Evolutionary conservation across 2,329 filamentous ascomycete species (phyloP), one percentile per base, ranked within the genome.

Genomic region (Neocatenulostroma microsporum): DNA sequence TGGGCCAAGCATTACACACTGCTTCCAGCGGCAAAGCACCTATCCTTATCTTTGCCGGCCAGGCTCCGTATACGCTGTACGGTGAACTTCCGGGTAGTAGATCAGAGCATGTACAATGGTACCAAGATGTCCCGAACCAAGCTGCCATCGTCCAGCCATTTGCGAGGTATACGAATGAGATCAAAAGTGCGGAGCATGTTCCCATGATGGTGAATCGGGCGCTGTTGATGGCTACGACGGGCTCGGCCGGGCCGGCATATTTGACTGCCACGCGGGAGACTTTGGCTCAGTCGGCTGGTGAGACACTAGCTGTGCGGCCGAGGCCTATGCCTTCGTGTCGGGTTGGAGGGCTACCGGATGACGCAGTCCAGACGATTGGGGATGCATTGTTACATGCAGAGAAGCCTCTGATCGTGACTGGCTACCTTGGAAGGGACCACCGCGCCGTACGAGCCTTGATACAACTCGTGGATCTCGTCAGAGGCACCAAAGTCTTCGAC

Each of bases 161-260:
- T 60, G 89, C 84, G 55, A 73, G 84, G 7, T 91, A 88, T 54
- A 63, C 78, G 0, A 82, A 70, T 3, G 84, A 91, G 63, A 77
- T 89, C 56, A 86, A 84, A 63, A 80, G 79, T 1, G 82, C 82
- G 12, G 75, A 76, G 52, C 89, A 89, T 52, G 74, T 89, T 40
- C 88, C 88, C 66, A 82, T 88, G 63, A 80, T 89, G 64, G 81
- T 91, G 38, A 84, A 83, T 53, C 78, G 84, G 0, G 84, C 84
- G 0, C 59, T 91, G 34, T 80, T 84, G 47, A 89, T 88, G 53
- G 82, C 84, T 0, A 78, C 64, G 21, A 83, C 76, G 18, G 78
- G 78, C 30, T 84, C 84, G 0, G 72, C 80, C 42, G 84, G 84
- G 0, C 84, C 84, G 0, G 81, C 84, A 1, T 89, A 91, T 49